phyloP scores from a whole-genome alignment of 2,329 filamentous ascomycete species.

The Balansia obtecta region DNA sequence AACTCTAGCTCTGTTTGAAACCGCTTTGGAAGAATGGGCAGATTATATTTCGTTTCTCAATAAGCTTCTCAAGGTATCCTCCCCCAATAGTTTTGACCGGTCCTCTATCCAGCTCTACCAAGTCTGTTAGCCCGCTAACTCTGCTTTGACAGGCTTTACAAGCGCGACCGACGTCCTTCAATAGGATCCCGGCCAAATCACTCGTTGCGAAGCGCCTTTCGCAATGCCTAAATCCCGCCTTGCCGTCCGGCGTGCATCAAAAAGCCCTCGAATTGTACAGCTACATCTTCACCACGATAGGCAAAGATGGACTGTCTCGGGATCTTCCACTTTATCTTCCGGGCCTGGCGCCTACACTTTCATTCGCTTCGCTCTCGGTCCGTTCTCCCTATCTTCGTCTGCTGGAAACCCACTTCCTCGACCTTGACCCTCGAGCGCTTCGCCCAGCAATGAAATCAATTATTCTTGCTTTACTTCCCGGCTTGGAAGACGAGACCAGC shows the following conservation, averaged over 20 bases:
- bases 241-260: slow-evolving; percentile 94
- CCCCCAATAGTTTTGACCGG: background rate
- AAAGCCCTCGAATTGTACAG: slow-evolving; percentile 91
- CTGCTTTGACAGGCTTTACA: slow-evolving; percentile 58
- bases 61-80: slow-evolving; percentile 67
- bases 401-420: slow-evolving; percentile 68
- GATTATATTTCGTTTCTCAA: slow-evolving; percentile 98
- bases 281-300: slow-evolving; percentile 78
- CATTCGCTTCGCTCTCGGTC: slow-evolving; percentile 88
- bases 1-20: slow-evolving; percentile 81
- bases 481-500: slow-evolving; percentile 88
- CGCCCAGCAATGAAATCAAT: slow-evolving; percentile 84
- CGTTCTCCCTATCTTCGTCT: slow-evolving; percentile 76
- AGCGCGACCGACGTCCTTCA: slow-evolving; percentile 61
- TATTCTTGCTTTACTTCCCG: slow-evolving; percentile 78
- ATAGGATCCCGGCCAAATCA: slow-evolving; percentile 67
- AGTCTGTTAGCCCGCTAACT: slow-evolving; percentile 1
- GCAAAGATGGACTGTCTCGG: slow-evolving; percentile 63
- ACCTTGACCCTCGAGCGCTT: slow-evolving; percentile 56
- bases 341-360: slow-evolving; percentile 76
- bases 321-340: slow-evolving; percentile 84
- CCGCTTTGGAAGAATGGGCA: slow-evolving; percentile 92
- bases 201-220: slow-evolving; percentile 81
- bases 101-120: background rate
- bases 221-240: slow-evolving; percentile 84